Evolutionary conservation across 164 flowering plant genomes (phyloP), one percentile per base, ranked within the genome.

Genomic region (Umbilicus rupestris): DNA sequence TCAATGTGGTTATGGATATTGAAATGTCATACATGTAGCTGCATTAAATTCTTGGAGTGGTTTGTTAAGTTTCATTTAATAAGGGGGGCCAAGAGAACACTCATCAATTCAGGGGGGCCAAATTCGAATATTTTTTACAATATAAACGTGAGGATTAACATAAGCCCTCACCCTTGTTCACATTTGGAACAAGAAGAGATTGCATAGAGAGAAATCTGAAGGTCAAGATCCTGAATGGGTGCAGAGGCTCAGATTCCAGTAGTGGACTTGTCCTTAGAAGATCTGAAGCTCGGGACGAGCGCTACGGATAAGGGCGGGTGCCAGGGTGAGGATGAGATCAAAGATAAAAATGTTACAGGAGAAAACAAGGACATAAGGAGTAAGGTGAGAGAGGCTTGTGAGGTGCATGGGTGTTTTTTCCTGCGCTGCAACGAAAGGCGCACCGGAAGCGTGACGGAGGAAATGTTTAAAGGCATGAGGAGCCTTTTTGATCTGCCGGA

Each of bases 401-500:
- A 82, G 78, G 63, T 9, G 12, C 71, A 74, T 39, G 88, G 90
- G 2, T 78, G 84, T 57, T 86, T 86, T 59, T 7, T 65, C 6
- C 69, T 82, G 3, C 50, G 17, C 1, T 77, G 57, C 57, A 50
- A 71, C 15, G 76, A 76, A 55, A 42, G 55, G 14, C 41, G 78
- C 2, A 72, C 84, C 1, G 7, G 1, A 24, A 31, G 64, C 0
- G 64, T 81, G 28, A 66, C 70, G 39, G 73, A 81, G 52, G 74
- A 74, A 1, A 73, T 78, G 73, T 67, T 81, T 17, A 39, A 8
- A 20, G 78, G 64, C 22, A 59, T 79, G 66, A 73, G 78, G 64
- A 58, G 67, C 16, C 70, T 84, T 44, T 87, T 87, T 30, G 79
- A 79, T 75, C 89, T 84, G 16, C 92, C 92, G 16, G 45, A 44